phyloP scores from a whole-genome alignment of 345 rosid genomes.

The Stellera chamaejasme region DNA sequence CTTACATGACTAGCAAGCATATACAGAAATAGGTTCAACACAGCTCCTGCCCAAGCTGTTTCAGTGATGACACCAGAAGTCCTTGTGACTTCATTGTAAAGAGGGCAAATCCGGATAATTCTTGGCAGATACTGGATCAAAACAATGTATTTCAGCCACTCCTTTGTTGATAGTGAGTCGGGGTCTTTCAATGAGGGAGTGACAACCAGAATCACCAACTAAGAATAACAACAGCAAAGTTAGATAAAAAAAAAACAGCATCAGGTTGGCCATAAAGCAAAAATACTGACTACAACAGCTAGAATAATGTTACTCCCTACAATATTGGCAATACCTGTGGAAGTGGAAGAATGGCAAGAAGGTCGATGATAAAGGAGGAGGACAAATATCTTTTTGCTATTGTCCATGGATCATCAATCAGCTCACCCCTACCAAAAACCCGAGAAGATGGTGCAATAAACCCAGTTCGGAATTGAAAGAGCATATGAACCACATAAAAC shows the following conservation, averaged over 20 bases:
- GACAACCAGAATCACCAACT: conserved; percentile 27
- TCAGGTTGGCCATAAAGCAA: too few species aligned
- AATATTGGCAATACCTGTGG: conserved; percentile 21
- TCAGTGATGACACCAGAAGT: conserved; percentile 29
- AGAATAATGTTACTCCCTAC: too few species aligned
- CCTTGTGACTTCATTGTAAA: conserved; percentile 26
- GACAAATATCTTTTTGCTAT: conserved; percentile 25
- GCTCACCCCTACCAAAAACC: conserved; percentile 33
- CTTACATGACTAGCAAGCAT: conserved; percentile 31
- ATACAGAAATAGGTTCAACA: conserved; percentile 24
- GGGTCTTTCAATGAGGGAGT: conserved; percentile 17
- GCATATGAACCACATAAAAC: conserved; percentile 23
- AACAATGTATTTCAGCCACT: conserved; percentile 24
- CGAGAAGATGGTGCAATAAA: conserved; percentile 27
- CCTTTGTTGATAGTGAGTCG: conserved; percentile 19
- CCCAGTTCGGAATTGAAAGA: conserved; percentile 26
- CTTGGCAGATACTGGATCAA: conserved; percentile 29
- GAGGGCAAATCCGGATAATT: conserved; percentile 22
- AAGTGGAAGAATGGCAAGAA: conserved; percentile 29
- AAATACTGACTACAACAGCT: too few species aligned
- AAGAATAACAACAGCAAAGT: not conserved
- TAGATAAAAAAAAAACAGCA: conserved; percentile 2
- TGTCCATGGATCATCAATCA: conserved; percentile 7
- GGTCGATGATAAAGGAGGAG: conserved; percentile 21
- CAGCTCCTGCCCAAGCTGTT: conserved; percentile 37